phyloP scores from a whole-genome alignment of 2,329 filamentous ascomycete genomes.

The Mycosphaerella sp. region DNA sequence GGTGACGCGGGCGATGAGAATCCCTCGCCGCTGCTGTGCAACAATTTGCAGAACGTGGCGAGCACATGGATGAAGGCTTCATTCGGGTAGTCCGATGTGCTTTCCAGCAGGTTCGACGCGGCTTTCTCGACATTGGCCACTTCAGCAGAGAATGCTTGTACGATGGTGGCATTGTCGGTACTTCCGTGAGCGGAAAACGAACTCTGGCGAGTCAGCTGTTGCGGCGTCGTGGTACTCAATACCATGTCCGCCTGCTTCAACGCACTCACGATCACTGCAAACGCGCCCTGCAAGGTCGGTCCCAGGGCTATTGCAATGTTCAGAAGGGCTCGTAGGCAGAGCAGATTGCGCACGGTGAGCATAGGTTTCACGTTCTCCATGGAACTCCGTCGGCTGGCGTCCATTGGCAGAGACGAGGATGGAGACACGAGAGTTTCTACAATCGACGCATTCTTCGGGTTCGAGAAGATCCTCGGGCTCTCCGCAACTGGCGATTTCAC shows the following conservation, averaged over 20 bases:
- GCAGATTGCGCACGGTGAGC: slow-evolving; percentile 79
- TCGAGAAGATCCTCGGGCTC: slow-evolving; percentile 56
- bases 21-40: slow-evolving; percentile 38
- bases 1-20: slow-evolving; percentile 9
- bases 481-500: slow-evolving; percentile 40
- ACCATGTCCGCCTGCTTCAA: slow-evolving; percentile 89
- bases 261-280: slow-evolving; percentile 87
- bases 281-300: slow-evolving; percentile 75
- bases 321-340: slow-evolving; percentile 84
- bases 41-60: slow-evolving; percentile 64
- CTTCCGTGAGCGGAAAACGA: slow-evolving; percentile 17
- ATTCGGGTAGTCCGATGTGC: slow-evolving; percentile 84
- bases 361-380: slow-evolving; percentile 48
- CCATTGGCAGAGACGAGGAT: slow-evolving; percentile 46
- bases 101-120: slow-evolving; percentile 79
- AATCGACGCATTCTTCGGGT: slow-evolving; percentile 65
- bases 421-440: slow-evolving; percentile 64
- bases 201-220: slow-evolving; percentile 24
- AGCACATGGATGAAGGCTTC: slow-evolving; percentile 72
- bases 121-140: slow-evolving; percentile 85
- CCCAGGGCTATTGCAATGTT: slow-evolving; percentile 93
- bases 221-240: slow-evolving; percentile 46
- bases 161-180: slow-evolving; percentile 24
- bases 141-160: slow-evolving; percentile 57
- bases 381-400: slow-evolving; percentile 52